Evolutionary conservation across 192 early-diverging fungal genomes (phyloP), one percentile per base, ranked within the genome.

Genomic region (Backusella westeae): DNA sequence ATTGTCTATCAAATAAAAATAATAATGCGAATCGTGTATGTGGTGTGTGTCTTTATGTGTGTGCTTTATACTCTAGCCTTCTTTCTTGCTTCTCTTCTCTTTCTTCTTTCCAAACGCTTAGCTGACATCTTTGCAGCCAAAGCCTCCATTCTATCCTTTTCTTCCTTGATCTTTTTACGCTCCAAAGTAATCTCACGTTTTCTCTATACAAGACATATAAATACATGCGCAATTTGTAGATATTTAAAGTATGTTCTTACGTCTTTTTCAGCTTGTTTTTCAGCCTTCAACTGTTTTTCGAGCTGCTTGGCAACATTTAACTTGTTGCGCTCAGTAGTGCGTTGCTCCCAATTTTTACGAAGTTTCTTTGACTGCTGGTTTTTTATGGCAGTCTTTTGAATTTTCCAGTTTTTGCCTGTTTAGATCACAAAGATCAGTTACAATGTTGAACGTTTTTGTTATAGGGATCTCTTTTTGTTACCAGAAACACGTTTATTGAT

Each of bases 211-310:
- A 35, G 23, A 12, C 32, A n/a, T 59, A 71, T 39, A 71, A 34
- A 8, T 34, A 42, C 29, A 34, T 44, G 23, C 9, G 12, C 42
- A 44, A 4, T 44, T 17, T 29, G 2, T 34, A n/a, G 17, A 34
- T 23, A 72, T 29, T 19, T 10, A 8, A 32, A 72, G 29, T 34
- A 26, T 12, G 38, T 12, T n/a, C 83, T 14, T 74, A 88, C 86
- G 78, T 90, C 86, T 75, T 89, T 89, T 21, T 78, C 87, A 10
- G 82, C 83, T 52, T 77, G 73, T 19, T 72, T 83, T 59, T 87
- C 82, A 38, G 82, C 87, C 77, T 90, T 86, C 46, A 88, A 66
- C 59, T 90, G 83, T 67, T 74, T 78, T 79, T 91, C 81, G 44
- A 91, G 81, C 4, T 77, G 52, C 68, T 90, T 85, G 15, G 87